phyloP scores from a whole-genome alignment of 1,284 basidiomycete species.

The Marasmius oreades region DNA sequence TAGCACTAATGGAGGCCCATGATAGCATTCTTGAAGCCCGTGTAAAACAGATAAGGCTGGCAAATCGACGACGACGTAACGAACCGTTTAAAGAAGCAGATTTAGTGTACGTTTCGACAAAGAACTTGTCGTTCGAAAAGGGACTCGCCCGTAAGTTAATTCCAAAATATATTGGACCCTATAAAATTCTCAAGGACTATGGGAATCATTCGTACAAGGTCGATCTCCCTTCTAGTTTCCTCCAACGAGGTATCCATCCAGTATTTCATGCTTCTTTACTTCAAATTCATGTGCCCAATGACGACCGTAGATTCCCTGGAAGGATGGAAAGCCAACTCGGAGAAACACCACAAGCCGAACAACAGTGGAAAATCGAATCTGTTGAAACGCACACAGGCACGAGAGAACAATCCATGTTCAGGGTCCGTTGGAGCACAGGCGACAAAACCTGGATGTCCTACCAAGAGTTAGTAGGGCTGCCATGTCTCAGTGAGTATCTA shows the following conservation, averaged over 20 bases:
- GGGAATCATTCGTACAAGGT: conserved; percentile 22
- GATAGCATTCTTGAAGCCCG: conserved; percentile 26
- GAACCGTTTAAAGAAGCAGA: conserved; percentile 22
- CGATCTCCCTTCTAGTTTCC: conserved; percentile 21
- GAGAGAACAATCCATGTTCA: conserved; percentile 14
- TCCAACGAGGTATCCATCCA: conserved; percentile 23
- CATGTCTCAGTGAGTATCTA: conserved; percentile 16
- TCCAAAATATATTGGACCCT: conserved; percentile 32
- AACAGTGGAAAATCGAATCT: conserved; percentile 18
- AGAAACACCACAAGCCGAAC: conserved; percentile 8
- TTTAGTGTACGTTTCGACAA: conserved; percentile 28
- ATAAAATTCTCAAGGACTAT: conserved; percentile 21
- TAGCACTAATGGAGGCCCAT: conserved; percentile 21
- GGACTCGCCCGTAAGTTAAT: conserved; percentile 23
- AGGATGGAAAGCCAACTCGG: conserved; percentile 12
- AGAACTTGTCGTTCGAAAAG: conserved; percentile 26
- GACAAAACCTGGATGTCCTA: conserved; percentile 22
- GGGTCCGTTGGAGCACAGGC: conserved; percentile 22
- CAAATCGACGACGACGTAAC: conserved; percentile 20
- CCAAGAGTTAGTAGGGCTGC: conserved; percentile 11
- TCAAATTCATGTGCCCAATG: conserved; percentile 24
- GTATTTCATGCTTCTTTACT: conserved; percentile 27
- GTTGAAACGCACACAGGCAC: conserved; percentile 19
- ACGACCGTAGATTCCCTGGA: conserved; percentile 25
- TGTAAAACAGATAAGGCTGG: conserved; percentile 25